A percentile compares a stretch with the other conserved stretches of the same genome.
These are phyloP conservation scores for Coniochaeta sp. DNA, from an alignment of 2,329 filamentous ascomycete genomes.

Conservation along the genomic window DNA sequence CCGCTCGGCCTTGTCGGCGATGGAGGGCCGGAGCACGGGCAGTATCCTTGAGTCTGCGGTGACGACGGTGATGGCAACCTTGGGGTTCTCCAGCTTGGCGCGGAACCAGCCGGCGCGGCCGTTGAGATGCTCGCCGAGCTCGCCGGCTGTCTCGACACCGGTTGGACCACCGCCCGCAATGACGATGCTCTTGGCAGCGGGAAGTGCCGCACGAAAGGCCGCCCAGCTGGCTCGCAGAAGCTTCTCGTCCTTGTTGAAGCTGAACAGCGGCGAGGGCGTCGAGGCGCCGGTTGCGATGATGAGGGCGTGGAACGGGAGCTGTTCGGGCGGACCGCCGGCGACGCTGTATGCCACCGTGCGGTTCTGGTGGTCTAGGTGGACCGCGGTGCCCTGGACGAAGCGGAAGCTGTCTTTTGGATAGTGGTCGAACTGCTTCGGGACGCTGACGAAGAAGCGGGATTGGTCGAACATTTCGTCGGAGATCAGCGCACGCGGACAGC, in stretches of 20 bases:
- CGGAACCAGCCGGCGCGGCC: conserved; percentile 31
- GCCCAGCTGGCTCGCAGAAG: conserved; percentile 26
- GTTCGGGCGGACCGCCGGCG: conserved; percentile 7
- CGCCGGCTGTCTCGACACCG: conserved; percentile 39
- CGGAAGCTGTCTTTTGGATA: conserved; percentile 28
- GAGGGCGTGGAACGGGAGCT: conserved; percentile 32
- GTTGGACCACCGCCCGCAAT: conserved; percentile 35
- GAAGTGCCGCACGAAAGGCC: conserved; percentile 29
- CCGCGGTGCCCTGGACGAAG: conserved; percentile 34
- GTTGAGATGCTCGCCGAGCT: conserved; percentile 44
- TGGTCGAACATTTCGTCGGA: conserved; percentile 34
- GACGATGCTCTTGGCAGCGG: conserved; percentile 31
- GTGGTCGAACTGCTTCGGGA: conserved; percentile 27
- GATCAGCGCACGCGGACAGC: conserved; percentile 37
- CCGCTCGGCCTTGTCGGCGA: conserved; percentile 32
- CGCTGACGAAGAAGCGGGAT: conserved; percentile 34
- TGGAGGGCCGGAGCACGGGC: conserved; percentile 26
- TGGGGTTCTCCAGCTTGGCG: conserved; percentile 21
- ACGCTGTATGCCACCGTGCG: conserved; percentile 23
- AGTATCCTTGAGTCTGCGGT: conserved; percentile 30
- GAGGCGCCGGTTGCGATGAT: conserved; percentile 41
- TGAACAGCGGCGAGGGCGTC: conserved; percentile 34
- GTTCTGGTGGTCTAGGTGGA: conserved; percentile 22
- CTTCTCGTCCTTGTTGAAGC: conserved; percentile 26
- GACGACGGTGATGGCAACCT: conserved; percentile 36